Percentiles rank a stretch among this genome's conserved stretches.
These are phyloP conservation scores for Lasiodiplodia theobromae DNA, from an alignment of 2,329 filamentous ascomycete genomes.

Conservation along the genomic window DNA sequence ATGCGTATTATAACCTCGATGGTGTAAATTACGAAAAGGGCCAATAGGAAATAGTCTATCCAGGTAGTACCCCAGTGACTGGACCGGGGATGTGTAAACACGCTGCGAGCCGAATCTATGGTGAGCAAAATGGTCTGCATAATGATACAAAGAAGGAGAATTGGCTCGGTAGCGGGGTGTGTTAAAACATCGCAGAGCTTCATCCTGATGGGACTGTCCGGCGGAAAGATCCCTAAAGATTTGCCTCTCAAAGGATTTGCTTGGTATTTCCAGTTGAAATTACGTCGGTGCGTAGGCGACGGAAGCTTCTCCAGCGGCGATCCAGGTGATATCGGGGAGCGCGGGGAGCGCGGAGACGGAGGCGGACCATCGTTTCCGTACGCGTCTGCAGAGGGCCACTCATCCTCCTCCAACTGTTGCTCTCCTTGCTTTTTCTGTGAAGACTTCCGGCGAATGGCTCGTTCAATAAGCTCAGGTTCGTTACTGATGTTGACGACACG, in stretches of 20 bases:
- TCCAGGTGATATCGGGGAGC: conserved; percentile 35
- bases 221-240: conserved; percentile 82
- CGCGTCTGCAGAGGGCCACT: neutral
- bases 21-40: conserved; percentile 88
- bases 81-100: conserved; percentile 68
- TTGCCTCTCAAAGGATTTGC: conserved; percentile 86
- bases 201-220: conserved; percentile 76
- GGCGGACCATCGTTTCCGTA: conserved; percentile 49
- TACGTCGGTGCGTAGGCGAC: conserved; percentile 38
- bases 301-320: conserved; percentile 49
- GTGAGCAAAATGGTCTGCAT: conserved; percentile 88
- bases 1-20: conserved; percentile 82
- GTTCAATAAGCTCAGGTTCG: conserved; percentile 83
- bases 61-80: conserved; percentile 69
- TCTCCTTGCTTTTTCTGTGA: conserved; percentile 62
- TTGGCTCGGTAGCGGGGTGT: conserved; percentile 83
- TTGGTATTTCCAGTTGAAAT: conserved; percentile 46
- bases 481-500: conserved; percentile 97
- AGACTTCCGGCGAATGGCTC: conserved; percentile 69
- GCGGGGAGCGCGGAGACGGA: conserved; percentile 15
- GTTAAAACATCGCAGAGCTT: conserved; percentile 84
- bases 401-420: conserved; percentile 35
- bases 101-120: conserved; percentile 77
- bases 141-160: conserved; percentile 86
- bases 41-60: conserved; percentile 83